Percentiles rank a stretch among this genome's conserved stretches.
Evolutionary conservation across 2,329 filamentous ascomycete genomes (phyloP).

Genomic region (Penicillium sp.): DNA sequence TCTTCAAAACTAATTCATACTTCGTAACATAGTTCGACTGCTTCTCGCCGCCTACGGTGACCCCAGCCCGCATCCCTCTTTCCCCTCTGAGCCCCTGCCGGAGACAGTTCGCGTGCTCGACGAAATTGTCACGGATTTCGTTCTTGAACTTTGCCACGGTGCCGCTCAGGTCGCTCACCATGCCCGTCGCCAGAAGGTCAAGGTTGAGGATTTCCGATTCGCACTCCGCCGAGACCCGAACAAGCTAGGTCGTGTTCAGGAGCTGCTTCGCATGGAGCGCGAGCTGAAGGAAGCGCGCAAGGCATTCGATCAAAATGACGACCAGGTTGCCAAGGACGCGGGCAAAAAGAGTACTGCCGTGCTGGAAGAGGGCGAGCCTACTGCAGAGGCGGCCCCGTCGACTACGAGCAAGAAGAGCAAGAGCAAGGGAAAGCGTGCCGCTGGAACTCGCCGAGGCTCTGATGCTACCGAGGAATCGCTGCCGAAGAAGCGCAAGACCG

Average conservation of each 20-base stretch:
- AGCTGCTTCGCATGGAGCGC: conserved; percentile 81
- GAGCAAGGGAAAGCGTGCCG: conserved; percentile 34
- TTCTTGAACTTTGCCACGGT: conserved; percentile 87
- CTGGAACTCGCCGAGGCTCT: conserved; percentile 13
- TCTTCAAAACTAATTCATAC: conserved; percentile 2
- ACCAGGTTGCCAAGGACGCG: conserved; percentile 38
- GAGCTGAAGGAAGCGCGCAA: conserved; percentile 79
- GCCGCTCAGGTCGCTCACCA: conserved; percentile 81
- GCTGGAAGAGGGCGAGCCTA: conserved; percentile 27
- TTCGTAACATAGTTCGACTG: conserved; percentile 40
- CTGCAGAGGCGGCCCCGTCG: conserved; percentile 17
- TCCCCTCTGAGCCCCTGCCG: conserved; percentile 68
- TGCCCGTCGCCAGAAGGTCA: conserved; percentile 88
- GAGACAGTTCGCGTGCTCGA: conserved; percentile 83
- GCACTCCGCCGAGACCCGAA: conserved; percentile 76
- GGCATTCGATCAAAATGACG: conserved; percentile 44
- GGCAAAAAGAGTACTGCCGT: conserved; percentile 29
- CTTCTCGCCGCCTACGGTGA: conserved; percentile 45
- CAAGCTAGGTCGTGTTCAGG: conserved; percentile 82
- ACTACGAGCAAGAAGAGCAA: conserved; percentile 31
- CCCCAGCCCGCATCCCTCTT: conserved; percentile 51
- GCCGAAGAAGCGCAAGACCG: conserved; percentile 33
- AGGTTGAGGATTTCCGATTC: conserved; percentile 96
- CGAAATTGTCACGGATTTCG: conserved; percentile 94
- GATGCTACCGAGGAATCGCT: conserved; percentile 35